A percentile compares a stretch with the other conserved stretches of the same genome.
Conservation (phyloP, 371 early-diverging fungal genomes). For the Phascolomyces articulosus region DNA sequence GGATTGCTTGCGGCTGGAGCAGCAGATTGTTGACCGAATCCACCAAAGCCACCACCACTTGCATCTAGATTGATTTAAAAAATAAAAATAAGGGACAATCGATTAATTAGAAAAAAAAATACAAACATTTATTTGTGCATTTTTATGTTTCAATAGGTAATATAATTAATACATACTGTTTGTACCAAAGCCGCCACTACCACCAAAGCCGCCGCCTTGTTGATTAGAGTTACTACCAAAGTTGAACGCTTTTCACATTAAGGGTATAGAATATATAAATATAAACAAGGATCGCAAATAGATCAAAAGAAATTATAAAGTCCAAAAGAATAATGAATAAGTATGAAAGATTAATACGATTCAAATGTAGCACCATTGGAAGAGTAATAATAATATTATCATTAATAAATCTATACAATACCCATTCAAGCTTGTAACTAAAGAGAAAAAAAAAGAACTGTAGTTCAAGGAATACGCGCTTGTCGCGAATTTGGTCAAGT, state of each 20-base stretch:
- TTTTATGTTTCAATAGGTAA: no score
- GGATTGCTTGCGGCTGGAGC: constrained; percentile 14
- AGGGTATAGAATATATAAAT: not conserved
- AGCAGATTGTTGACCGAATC: constrained; percentile 24
- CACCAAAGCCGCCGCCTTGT: constrained; percentile 26
- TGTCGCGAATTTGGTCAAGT: no score
- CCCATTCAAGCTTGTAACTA: not conserved
- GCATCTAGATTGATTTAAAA: constrained; percentile 4
- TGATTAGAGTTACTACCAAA: constrained; percentile 34
- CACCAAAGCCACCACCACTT: constrained; percentile 26
- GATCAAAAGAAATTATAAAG: not conserved
- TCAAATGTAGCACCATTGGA: no score
- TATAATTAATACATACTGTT: constrained; percentile 16
- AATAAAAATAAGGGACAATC: not conserved
- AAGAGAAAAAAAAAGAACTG: not conserved
- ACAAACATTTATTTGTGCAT: not conserved
- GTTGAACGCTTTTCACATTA: constrained; percentile 36
- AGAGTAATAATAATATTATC: no score
- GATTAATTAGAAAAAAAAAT: not conserved
- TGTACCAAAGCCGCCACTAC: constrained; percentile 13
- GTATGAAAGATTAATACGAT: no score
- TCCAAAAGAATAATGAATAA: not conserved
- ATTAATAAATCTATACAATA: not conserved
- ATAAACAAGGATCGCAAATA: not conserved
- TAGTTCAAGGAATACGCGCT: no score